Evolutionary conservation across 2,329 filamentous ascomycete genomes (phyloP), one percentile per base, ranked within the genome.

Genomic region (Fusarium sp.): DNA sequence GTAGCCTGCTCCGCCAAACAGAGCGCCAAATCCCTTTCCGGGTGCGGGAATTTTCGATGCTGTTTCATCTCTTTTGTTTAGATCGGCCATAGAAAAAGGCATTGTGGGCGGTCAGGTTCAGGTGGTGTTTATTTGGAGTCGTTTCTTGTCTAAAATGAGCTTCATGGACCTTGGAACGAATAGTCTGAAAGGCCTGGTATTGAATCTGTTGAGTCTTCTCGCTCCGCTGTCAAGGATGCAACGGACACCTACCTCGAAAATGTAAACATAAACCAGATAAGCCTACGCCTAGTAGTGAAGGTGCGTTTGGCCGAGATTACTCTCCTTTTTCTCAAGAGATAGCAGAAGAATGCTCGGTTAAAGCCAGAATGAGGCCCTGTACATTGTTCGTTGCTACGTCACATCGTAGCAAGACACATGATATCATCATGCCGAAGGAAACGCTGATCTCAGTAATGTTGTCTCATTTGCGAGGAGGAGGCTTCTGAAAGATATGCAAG

Each of bases 1-100:
- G n/a, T 25, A 27, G 10, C 44, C 44, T 14, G 13, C 44, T 25
- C 44, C 44, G 14, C 44, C 44, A 6, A 27, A 25, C 18, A 60
- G 58, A 1, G 56, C 61, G 18, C 58, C 57, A 9, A 64, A 34
- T 13, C 49, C 61, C 2, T 62, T 36, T 1, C 9, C n/a, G 1
- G 20, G 27, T 2, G 58, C 25, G 1, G 58, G 62, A 10, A 64
- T 34, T 10, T 64, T 64, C 4, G 54, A 27, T 11, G 58, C 58
- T 13, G 40, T 62, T 14, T 51, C 13, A 13, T 64, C 62, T 9
- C 16, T 64, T 5, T 4, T 9, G 42, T 40, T 64, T 1, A 64
- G 20, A 6, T 64, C 62, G 6, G 14, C 25, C 5, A 62, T 57
- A 4, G 62, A 56, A 9, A 64, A 51, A 25, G 58, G 62, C 58